These are phyloP conservation scores for Saccharomycopsis selenospora DNA, from an alignment of 805 yeast genomes.

Conservation along the genomic window DNA sequence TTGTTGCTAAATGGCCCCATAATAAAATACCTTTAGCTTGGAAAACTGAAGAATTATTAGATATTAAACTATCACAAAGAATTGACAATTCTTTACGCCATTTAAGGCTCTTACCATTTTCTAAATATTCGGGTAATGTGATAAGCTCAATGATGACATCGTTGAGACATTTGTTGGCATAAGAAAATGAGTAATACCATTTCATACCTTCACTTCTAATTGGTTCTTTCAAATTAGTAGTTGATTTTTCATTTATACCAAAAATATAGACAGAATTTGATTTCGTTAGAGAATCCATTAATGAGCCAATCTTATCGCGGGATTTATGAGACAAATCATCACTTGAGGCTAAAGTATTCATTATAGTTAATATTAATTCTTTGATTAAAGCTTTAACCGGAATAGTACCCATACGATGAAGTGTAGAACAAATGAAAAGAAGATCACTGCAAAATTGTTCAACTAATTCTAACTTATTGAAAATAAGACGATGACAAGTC, in stretches of 20 bases:
- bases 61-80: neutral
- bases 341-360: slow-evolving; percentile 45
- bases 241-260: slow-evolving; percentile 7
- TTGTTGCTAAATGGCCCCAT: slow-evolving; percentile 8
- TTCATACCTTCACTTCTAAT: neutral
- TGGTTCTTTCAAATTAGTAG: slow-evolving; percentile 1
- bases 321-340: slow-evolving; percentile 32
- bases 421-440: slow-evolving; percentile 56
- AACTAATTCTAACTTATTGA: slow-evolving; percentile 57
- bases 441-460: slow-evolving; percentile 66
- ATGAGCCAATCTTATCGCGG: slow-evolving; percentile 31
- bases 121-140: slow-evolving; percentile 8
- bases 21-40: slow-evolving; percentile 11
- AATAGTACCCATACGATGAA: slow-evolving; percentile 13
- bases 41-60: slow-evolving; percentile 8
- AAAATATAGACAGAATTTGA: neutral
- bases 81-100: slow-evolving; percentile 5
- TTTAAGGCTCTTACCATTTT: neutral
- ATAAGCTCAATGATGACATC: slow-evolving; percentile 1
- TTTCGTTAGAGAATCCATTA: slow-evolving; percentile 35
- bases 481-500: slow-evolving; percentile 56
- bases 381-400: slow-evolving; percentile 40
- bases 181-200: neutral
- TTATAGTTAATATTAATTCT: slow-evolving; percentile 39
- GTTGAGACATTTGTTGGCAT: neutral